A percentile compares a stretch with the other conserved stretches of the same genome.
phyloP scores from a whole-genome alignment of 768 basidiomycete genomes.

The Auriculariales sp. region DNA sequence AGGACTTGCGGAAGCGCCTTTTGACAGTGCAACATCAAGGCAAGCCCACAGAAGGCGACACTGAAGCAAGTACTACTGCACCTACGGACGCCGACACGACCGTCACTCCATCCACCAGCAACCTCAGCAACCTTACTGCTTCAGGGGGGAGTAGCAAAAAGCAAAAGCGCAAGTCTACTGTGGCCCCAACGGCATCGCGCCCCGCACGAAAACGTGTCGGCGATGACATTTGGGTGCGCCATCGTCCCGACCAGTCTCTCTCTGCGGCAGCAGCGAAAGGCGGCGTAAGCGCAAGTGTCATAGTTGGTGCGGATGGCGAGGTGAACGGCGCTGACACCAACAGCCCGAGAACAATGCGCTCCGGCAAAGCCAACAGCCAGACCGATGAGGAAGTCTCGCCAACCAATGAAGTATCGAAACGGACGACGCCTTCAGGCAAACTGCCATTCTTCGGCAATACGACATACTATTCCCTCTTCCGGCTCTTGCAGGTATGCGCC shows the following conservation, averaged over 20 bases:
- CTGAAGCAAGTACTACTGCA: background rate
- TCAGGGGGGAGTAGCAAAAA: background rate
- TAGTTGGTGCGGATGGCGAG: no score
- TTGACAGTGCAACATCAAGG: slow-evolving; percentile 36
- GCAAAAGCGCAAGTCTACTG: background rate
- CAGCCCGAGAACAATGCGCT: background rate
- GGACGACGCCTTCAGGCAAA: slow-evolving; percentile 3
- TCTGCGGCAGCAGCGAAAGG: background rate
- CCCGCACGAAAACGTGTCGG: background rate
- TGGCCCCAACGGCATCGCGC: background rate
- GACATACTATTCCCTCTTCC: slow-evolving; percentile 70
- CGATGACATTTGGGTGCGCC: background rate
- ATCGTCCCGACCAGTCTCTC: background rate
- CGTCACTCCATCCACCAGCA: background rate
- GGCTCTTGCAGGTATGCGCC: slow-evolving; percentile 65
- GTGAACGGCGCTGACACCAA: background rate
- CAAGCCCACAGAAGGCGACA: slow-evolving; percentile 19
- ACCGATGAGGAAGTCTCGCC: no score
- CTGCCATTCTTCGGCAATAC: slow-evolving; percentile 78
- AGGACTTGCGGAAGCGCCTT: slow-evolving; percentile 65
- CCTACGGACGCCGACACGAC: background rate
- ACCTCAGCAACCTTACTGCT: no score
- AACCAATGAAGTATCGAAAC: background rate
- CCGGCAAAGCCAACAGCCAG: background rate
- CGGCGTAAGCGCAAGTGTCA: no score